Conservation (phyloP, 176 grass and related monocot species). For the Oryza glumipatula region DNA sequence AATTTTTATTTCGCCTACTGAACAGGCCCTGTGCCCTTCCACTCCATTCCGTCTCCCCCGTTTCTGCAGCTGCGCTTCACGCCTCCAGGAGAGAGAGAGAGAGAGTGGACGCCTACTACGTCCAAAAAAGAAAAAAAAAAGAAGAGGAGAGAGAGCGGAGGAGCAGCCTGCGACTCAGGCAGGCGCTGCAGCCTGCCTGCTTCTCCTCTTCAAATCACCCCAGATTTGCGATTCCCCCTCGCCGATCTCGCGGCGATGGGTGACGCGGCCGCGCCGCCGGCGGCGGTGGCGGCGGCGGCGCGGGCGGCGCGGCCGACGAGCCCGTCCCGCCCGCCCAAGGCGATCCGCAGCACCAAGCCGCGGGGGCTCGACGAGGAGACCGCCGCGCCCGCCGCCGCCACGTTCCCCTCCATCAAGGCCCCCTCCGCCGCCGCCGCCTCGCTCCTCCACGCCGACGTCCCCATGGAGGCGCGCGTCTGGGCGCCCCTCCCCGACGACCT, state of each 20-base stretch:
- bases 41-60: background rate
- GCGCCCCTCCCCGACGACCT: conserved; percentile 73
- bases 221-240: conserved; percentile 12
- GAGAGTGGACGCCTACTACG: conserved; percentile 42
- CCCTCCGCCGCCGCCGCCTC: background rate
- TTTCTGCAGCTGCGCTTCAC: background rate
- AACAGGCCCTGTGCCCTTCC: too few species aligned
- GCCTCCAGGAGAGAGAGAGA: background rate
- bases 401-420: conserved; percentile 40
- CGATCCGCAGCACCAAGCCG: conserved; percentile 72
- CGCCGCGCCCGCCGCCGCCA: conserved; percentile 50
- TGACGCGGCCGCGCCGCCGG: conserved; percentile 7
- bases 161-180: conserved; percentile 11
- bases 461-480: conserved; percentile 76
- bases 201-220: conserved; percentile 19
- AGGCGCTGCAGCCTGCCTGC: conserved; percentile 11
- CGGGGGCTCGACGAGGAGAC: conserved; percentile 91
- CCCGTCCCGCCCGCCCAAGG: conserved; percentile 75
- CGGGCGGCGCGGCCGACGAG: conserved; percentile 54
- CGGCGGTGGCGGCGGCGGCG: conserved; percentile 22
- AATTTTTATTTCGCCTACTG: too few species aligned
- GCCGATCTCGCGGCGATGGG: conserved; percentile 21
- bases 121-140: background rate
- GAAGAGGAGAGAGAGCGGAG: background rate
- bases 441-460: conserved; percentile 58